Conservation (phyloP, 2,329 filamentous ascomycete species). For the Botryosphaeria dothidea region DNA sequence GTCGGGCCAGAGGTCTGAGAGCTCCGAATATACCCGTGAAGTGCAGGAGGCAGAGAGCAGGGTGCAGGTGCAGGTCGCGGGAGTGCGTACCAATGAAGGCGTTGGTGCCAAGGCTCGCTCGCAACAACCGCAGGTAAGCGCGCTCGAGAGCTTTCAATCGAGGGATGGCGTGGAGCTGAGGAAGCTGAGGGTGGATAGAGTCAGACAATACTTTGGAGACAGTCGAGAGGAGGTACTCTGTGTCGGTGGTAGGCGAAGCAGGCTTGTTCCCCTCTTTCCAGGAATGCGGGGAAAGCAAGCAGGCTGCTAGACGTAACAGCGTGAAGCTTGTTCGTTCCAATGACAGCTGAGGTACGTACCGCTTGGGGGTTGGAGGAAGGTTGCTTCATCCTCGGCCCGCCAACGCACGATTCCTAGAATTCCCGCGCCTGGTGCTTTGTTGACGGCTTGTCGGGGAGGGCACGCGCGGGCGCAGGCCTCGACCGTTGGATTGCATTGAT, state of each 20-base stretch:
- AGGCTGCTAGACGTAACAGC: constrained; percentile 4
- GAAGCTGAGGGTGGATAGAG: background rate
- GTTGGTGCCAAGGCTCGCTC: background rate
- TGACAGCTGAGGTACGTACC: background rate
- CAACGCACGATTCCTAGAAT: background rate
- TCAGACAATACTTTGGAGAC: too few relatives aligned
- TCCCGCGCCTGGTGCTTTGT: constrained; percentile 9
- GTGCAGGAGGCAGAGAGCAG: background rate
- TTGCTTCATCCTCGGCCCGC: constrained; percentile 2
- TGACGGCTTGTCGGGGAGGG: constrained; percentile 2
- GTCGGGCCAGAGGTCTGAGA: background rate
- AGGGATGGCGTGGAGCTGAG: background rate
- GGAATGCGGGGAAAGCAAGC: constrained; percentile 9
- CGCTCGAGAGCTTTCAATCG: background rate
- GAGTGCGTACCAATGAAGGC: background rate
- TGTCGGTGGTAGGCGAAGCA: background rate
- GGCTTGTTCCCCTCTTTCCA: constrained; percentile 4
- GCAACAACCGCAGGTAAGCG: background rate
- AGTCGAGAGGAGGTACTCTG: too few relatives aligned
- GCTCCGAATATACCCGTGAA: constrained; percentile 1
- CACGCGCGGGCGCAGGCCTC: background rate
- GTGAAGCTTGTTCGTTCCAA: constrained; percentile 12
- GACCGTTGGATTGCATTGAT: background rate
- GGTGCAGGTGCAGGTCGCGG: background rate
- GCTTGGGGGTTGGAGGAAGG: background rate